Percentiles rank a stretch among this genome's conserved stretches.
These are phyloP conservation scores for Picea mariana DNA, from an alignment of 83 land plant species.

Conservation along the genomic window DNA sequence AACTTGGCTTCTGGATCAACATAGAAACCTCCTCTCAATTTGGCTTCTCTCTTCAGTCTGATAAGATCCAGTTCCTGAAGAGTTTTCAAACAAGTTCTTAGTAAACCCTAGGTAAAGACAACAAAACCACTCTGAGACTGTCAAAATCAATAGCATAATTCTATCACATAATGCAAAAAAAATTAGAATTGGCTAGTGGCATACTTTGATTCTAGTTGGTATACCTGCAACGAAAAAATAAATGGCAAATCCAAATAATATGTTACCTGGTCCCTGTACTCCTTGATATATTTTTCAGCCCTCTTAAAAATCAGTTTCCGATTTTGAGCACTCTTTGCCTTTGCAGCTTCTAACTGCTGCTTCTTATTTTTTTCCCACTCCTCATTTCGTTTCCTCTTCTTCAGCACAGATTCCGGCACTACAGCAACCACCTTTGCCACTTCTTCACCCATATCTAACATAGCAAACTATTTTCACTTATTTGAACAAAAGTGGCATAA, in stretches of 20 bases:
- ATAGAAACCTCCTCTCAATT: no score
- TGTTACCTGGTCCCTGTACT: slow-evolving; percentile 41
- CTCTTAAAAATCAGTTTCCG: slow-evolving; percentile 63
- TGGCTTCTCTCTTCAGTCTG: no score
- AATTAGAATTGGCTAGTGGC: no score
- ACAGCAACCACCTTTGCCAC: slow-evolving; percentile 35
- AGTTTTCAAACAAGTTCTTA: not conserved
- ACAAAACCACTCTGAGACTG: not conserved
- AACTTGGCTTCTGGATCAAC: slow-evolving; percentile 73
- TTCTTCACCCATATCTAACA: slow-evolving; percentile 44
- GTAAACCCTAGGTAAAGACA: not conserved
- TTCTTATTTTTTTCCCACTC: slow-evolving; percentile 63
- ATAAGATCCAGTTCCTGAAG: slow-evolving; percentile 52
- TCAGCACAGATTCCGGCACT: slow-evolving; percentile 80
- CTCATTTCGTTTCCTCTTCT: slow-evolving; percentile 81
- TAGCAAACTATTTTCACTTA: no score
- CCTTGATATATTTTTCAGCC: slow-evolving; percentile 41
- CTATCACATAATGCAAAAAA: no score
- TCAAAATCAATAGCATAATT: no score
- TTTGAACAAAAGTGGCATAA: no score
- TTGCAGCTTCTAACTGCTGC: slow-evolving; percentile 37
- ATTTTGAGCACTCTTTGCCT: slow-evolving; percentile 46
- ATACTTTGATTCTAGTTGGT: not conserved
- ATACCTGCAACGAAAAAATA: not conserved
- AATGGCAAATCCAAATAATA: not conserved